Evolutionary conservation across 2,329 filamentous ascomycete genomes (phyloP).

Genomic region (Talaromyces verruculosus): DNA sequence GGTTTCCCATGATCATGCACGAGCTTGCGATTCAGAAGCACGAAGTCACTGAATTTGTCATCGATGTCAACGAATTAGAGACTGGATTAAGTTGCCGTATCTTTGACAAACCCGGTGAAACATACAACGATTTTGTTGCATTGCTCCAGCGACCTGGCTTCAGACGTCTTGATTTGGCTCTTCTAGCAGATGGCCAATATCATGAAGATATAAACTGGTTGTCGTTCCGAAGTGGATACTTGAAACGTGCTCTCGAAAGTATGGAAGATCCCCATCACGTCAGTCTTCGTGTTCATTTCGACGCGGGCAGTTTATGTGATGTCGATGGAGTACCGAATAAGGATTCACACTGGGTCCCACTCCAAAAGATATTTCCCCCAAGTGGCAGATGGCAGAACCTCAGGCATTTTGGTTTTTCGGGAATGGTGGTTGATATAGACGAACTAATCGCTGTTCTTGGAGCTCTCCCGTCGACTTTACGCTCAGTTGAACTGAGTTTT

Average conservation of each 20-base stretch:
- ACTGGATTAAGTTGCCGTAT: constrained; percentile 35
- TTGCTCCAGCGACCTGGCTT: constrained; percentile 31
- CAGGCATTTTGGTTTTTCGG: constrained; percentile 33
- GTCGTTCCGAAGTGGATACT: background rate
- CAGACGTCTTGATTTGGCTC: constrained; percentile 30
- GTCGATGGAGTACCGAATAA: background rate
- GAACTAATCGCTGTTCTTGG: constrained; percentile 33
- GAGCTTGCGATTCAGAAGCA: constrained; percentile 29
- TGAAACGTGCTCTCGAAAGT: background rate
- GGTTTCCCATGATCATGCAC: constrained; percentile 32
- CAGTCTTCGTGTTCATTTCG: background rate
- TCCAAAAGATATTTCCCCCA: constrained; percentile 33
- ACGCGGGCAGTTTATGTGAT: too few relatives aligned
- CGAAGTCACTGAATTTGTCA: constrained; percentile 36
- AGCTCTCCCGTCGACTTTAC: constrained; percentile 30
- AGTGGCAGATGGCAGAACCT: constrained; percentile 31
- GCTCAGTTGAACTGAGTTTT: constrained; percentile 37
- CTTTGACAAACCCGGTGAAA: constrained; percentile 29
- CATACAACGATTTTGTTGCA: constrained; percentile 28
- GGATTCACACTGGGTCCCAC: constrained; percentile 3
- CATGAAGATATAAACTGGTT: background rate
- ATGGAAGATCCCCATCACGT: constrained; percentile 5
- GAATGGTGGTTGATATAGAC: constrained; percentile 28
- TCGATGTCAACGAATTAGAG: constrained; percentile 33
- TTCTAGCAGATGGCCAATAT: constrained; percentile 22